phyloP scores from a whole-genome alignment of 2,329 filamentous ascomycete genomes.

The Diaporthe sp. region DNA sequence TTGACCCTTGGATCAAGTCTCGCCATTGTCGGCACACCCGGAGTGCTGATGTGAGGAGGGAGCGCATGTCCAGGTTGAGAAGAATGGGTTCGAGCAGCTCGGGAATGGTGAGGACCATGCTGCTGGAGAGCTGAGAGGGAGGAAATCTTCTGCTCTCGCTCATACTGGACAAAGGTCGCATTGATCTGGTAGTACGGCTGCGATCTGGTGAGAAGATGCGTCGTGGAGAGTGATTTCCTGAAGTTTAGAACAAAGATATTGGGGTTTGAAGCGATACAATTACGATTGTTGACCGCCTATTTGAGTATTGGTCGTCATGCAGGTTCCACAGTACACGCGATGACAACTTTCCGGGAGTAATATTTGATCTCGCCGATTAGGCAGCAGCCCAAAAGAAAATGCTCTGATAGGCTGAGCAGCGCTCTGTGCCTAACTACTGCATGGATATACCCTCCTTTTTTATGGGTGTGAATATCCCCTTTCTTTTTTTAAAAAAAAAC shows the following conservation, averaged over 20 bases:
- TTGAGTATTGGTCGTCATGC: not conserved
- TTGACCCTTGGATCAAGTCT: conserved; percentile 32
- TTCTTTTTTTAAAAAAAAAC: no score
- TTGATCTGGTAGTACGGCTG: not conserved
- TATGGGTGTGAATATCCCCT: no score
- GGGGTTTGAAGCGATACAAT: not conserved
- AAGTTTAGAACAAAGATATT: not conserved
- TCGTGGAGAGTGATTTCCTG: no score
- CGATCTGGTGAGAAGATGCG: no score
- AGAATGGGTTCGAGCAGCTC: conserved; percentile 30
- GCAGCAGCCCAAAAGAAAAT: not conserved
- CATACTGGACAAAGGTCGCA: not conserved
- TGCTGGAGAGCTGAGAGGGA: not conserved
- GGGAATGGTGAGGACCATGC: not conserved
- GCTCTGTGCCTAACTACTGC: no score
- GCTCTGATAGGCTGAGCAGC: not conserved
- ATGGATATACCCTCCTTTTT: no score
- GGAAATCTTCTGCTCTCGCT: not conserved
- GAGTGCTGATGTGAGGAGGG: conserved; percentile 29
- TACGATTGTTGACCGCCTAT: not conserved
- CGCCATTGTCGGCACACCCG: conserved; percentile 30
- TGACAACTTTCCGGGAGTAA: not conserved
- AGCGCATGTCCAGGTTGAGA: conserved; percentile 23
- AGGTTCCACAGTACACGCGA: not conserved
- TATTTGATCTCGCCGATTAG: not conserved